Evolutionary conservation across 1,139 yeast species (phyloP).

Genomic region (Debaryomycetaceae sp.): DNA sequence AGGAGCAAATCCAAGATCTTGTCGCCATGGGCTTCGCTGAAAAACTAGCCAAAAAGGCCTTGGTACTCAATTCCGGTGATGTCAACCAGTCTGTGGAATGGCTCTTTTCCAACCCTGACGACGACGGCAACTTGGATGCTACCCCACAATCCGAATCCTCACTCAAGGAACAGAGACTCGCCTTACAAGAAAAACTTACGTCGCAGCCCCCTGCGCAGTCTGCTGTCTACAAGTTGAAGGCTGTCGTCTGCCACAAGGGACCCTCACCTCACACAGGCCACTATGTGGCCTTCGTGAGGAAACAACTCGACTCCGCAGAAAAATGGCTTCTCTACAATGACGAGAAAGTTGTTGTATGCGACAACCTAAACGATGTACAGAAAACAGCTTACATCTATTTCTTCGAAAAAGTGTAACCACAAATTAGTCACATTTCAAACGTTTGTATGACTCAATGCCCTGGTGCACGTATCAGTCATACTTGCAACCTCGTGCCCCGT

Average conservation of each 20-base stretch:
- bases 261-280: slow-evolving; percentile 94
- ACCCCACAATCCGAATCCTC: slow-evolving; percentile 10
- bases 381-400: slow-evolving; percentile 63
- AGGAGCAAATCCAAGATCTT: slow-evolving; percentile 49
- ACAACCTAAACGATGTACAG: slow-evolving; percentile 60
- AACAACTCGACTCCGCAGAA: slow-evolving; percentile 32
- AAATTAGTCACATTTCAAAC: background rate
- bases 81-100: slow-evolving; percentile 83
- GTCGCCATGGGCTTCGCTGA: slow-evolving; percentile 75
- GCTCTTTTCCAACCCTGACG: slow-evolving; percentile 78
- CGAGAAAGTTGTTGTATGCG: slow-evolving; percentile 82
- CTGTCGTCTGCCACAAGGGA: slow-evolving; percentile 92
- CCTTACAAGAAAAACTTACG: slow-evolving; percentile 10
- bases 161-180: slow-evolving; percentile 16
- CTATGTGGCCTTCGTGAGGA: slow-evolving; percentile 77
- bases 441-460: background rate
- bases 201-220: slow-evolving; percentile 3
- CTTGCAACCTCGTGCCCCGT: too few species aligned
- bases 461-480: background rate
- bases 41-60: slow-evolving; percentile 65
- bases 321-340: slow-evolving; percentile 89
- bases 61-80: slow-evolving; percentile 54
- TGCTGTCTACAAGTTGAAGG: slow-evolving; percentile 52
- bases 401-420: slow-evolving; percentile 22
- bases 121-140: slow-evolving; percentile 32